Evolutionary conservation across 2,329 filamentous ascomycete genomes (phyloP).

Genomic region (Claviceps pazoutovae): DNA sequence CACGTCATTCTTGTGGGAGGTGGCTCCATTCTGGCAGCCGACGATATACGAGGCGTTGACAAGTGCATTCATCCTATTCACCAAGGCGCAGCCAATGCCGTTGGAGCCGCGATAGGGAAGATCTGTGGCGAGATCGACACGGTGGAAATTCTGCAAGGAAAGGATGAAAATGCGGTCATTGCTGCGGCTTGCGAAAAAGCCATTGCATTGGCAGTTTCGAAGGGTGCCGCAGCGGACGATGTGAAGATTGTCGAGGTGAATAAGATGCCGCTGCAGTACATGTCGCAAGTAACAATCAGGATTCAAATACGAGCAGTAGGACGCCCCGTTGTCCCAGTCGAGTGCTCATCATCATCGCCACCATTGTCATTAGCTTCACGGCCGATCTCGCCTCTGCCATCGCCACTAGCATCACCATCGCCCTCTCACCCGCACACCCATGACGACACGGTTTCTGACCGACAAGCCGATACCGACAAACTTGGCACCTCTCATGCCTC

Average conservation of each 20-base stretch:
- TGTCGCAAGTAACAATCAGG: constrained; percentile 20
- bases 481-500: constrained; percentile 16
- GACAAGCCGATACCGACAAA: constrained; percentile 15
- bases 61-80: constrained; percentile 36
- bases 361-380: not conserved
- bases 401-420: not conserved
- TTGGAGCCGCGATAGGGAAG: constrained; percentile 45
- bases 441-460: constrained; percentile 7
- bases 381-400: not conserved
- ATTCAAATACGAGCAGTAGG: constrained; percentile 22
- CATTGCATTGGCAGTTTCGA: constrained; percentile 16
- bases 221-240: constrained; percentile 17
- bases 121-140: constrained; percentile 38
- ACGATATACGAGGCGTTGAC: constrained; percentile 33
- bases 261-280: constrained; percentile 25
- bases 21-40: constrained; percentile 37
- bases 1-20: constrained; percentile 44
- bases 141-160: constrained; percentile 31
- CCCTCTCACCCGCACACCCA: not conserved
- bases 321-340: constrained; percentile 16
- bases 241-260: constrained; percentile 33
- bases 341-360: constrained; percentile 1
- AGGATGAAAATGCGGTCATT: constrained; percentile 23
- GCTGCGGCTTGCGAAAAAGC: constrained; percentile 24
- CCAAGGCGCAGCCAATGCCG: constrained; percentile 43